Evolutionary conservation across 2,329 filamentous ascomycete species (phyloP).

Genomic region (Beauveria medogensis): DNA sequence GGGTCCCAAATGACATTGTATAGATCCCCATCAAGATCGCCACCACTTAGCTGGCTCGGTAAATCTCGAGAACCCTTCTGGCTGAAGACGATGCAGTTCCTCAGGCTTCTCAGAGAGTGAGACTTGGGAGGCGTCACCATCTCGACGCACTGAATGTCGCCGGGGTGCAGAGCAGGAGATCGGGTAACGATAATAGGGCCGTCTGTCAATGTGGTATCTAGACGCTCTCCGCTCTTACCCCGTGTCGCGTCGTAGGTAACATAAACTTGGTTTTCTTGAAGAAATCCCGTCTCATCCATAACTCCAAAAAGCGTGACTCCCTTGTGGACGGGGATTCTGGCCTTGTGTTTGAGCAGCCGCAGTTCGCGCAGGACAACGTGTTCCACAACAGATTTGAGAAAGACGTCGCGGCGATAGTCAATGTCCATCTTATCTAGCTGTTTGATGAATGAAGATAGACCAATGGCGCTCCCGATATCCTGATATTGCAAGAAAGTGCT

Average conservation of each 20-base stretch:
- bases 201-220: constrained; percentile 23
- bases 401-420: constrained; percentile 58
- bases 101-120: constrained; percentile 53
- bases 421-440: constrained; percentile 50
- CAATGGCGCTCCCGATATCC: constrained; percentile 50
- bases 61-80: constrained; percentile 63
- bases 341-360: constrained; percentile 68
- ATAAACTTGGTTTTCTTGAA: constrained; percentile 62
- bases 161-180: constrained; percentile 72
- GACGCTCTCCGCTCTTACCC: constrained; percentile 16
- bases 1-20: constrained; percentile 73
- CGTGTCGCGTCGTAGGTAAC: constrained; percentile 43
- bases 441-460: constrained; percentile 54
- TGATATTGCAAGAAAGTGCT: constrained; percentile 57
- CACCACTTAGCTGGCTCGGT: constrained; percentile 70
- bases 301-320: constrained; percentile 75
- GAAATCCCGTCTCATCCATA: constrained; percentile 69
- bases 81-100: constrained; percentile 75
- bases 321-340: constrained; percentile 61
- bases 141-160: constrained; percentile 61
- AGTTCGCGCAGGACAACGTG: constrained; percentile 62
- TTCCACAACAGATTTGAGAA: constrained; percentile 63
- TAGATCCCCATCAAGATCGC: constrained; percentile 76
- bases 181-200: constrained; percentile 58
- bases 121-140: constrained; percentile 51